Evolutionary conservation across 805 yeast species (phyloP).

Genomic region (Blastobotrys mokoenaii): DNA sequence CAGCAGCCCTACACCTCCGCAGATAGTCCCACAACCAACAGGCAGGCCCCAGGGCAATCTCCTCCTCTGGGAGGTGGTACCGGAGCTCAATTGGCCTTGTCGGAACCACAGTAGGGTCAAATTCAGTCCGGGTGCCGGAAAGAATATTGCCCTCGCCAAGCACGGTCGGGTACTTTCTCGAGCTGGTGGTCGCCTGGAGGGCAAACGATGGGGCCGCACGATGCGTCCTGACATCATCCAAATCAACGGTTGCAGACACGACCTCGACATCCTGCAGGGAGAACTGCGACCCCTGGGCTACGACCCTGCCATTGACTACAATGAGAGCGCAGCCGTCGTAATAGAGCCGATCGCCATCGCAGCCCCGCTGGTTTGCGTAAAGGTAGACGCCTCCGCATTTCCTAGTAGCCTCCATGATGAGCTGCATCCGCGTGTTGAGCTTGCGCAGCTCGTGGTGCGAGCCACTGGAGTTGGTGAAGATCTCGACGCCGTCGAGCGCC

Average conservation of each 20-base stretch:
- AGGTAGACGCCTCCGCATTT: conserved; percentile 95
- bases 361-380: conserved; percentile 92
- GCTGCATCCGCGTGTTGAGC: conserved; percentile 70
- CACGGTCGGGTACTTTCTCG: conserved; percentile 25
- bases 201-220: conserved; percentile 68
- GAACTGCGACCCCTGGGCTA: conserved; percentile 92
- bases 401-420: conserved; percentile 86
- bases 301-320: conserved; percentile 82
- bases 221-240: conserved; percentile 83
- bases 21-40: conserved; percentile 99
- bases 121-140: conserved; percentile 22
- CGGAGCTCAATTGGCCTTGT: conserved; percentile 41
- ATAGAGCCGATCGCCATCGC: conserved; percentile 95
- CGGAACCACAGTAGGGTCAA: conserved; percentile 57
- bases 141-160: conserved; percentile 10
- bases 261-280: conserved; percentile 90
- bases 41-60: conserved; percentile 96
- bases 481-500: conserved; percentile 96
- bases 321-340: conserved; percentile 97
- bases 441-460: conserved; percentile 96
- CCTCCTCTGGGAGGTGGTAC: conserved; percentile 85
- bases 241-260: conserved; percentile 85
- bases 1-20: conserved; percentile 83
- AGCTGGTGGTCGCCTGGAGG: conserved; percentile 51
- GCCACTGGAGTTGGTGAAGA: conserved; percentile 90